These are phyloP conservation scores for Fomitopsis betulina DNA, from an alignment of 1,284 basidiomycete species.

Conservation along the genomic window DNA sequence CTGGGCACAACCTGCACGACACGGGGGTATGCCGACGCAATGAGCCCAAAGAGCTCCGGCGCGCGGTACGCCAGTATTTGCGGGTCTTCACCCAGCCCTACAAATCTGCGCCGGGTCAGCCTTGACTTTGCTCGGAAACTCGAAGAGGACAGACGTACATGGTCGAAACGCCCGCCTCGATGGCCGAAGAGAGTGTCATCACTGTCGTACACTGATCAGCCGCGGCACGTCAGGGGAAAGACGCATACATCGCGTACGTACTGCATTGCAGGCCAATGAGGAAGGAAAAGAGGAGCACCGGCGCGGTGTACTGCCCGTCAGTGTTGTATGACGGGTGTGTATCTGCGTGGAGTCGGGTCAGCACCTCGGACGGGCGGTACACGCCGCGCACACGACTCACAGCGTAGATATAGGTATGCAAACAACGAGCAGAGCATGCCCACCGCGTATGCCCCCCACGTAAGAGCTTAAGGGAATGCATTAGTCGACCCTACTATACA, in stretches of 20 bases:
- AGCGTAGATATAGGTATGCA: slow-evolving; percentile 75
- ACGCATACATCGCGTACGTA: slow-evolving; percentile 31
- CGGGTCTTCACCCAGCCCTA: slow-evolving; percentile 80
- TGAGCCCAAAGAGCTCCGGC: slow-evolving; percentile 64
- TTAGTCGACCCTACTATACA: slow-evolving; percentile 25
- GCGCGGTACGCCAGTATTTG: slow-evolving; percentile 71
- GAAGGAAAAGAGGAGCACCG: slow-evolving; percentile 77
- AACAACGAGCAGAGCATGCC: slow-evolving; percentile 78
- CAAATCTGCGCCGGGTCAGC: slow-evolving; percentile 48
- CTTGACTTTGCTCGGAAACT: not conserved
- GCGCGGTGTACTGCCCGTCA: slow-evolving; percentile 73
- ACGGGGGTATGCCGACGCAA: slow-evolving; percentile 55
- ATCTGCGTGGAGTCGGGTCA: slow-evolving; percentile 31
- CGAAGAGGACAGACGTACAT: slow-evolving; percentile 43
- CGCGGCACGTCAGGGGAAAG: not conserved
- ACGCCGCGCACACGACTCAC: slow-evolving; percentile 36
- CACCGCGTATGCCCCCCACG: slow-evolving; percentile 76
- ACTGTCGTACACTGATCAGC: slow-evolving; percentile 33
- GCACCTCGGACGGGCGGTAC: slow-evolving; percentile 9
- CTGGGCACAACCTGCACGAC: slow-evolving; percentile 50
- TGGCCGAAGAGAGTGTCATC: slow-evolving; percentile 62
- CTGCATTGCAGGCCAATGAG: slow-evolving; percentile 73
- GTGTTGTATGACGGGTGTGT: slow-evolving; percentile 72
- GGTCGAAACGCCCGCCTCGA: slow-evolving; percentile 80
- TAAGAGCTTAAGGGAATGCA: slow-evolving; percentile 40